A percentile compares a stretch with the other conserved stretches of the same genome.
phyloP scores from a whole-genome alignment of 805 yeast species.

The Yarrowia bubula region DNA sequence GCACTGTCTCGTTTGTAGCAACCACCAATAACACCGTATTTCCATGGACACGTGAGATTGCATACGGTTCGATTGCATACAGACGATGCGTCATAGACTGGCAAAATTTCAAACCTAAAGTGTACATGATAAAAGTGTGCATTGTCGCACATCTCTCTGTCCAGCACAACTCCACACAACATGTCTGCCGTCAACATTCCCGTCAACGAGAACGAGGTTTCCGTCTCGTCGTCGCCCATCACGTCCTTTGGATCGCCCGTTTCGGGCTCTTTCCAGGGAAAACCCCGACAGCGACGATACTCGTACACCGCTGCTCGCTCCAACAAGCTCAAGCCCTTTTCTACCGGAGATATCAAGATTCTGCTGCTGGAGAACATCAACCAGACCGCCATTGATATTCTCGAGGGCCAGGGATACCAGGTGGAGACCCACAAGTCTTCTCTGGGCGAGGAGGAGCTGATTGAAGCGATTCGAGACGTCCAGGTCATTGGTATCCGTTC shows the following conservation, averaged over 20 bases:
- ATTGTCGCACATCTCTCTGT: background rate
- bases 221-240: slow-evolving; percentile 24
- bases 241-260: slow-evolving; percentile 18
- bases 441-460: slow-evolving; percentile 86
- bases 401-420: slow-evolving; percentile 90
- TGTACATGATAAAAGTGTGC: background rate
- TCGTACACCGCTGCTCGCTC: slow-evolving; percentile 48
- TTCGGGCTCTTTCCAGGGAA: slow-evolving; percentile 25
- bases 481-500: slow-evolving; percentile 99
- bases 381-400: slow-evolving; percentile 82
- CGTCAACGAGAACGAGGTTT: slow-evolving; percentile 20
- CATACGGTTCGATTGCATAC: slow-evolving; percentile 13
- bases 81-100: slow-evolving; percentile 2
- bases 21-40: background rate
- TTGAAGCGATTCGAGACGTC: slow-evolving; percentile 87
- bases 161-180: background rate
- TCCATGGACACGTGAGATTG: slow-evolving; percentile 22
- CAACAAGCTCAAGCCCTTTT: slow-evolving; percentile 73
- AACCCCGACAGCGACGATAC: slow-evolving; percentile 31
- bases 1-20: background rate
- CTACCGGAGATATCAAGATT: slow-evolving; percentile 92
- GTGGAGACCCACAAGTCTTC: slow-evolving; percentile 91
- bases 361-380: slow-evolving; percentile 90
- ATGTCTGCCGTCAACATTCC: slow-evolving; percentile 24
- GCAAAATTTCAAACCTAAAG: slow-evolving; percentile 19